These are phyloP conservation scores for Puccinia triticina DNA, from an alignment of 1,284 basidiomycete species.

Conservation along the genomic window DNA sequence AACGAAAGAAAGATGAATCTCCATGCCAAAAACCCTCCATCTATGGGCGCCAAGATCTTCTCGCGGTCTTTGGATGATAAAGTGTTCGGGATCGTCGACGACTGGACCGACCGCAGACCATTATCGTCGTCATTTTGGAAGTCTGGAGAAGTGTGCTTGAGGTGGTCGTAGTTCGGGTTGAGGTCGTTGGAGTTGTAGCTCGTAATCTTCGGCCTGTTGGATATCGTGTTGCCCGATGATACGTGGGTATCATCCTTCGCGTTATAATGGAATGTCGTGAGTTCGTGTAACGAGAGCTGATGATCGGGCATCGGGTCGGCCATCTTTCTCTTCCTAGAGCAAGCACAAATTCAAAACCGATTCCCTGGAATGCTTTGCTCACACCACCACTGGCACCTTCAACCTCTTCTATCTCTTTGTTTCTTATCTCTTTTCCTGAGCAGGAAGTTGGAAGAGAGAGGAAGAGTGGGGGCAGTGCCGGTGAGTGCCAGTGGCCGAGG, in stretches of 20 bases:
- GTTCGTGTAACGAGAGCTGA: background rate
- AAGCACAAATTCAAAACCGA: too few species aligned
- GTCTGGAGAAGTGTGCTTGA: background rate
- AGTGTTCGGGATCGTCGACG: too few species aligned
- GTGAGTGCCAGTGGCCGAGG: too few species aligned
- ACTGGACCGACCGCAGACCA: background rate
- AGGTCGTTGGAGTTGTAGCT: background rate
- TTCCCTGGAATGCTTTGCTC: too few species aligned
- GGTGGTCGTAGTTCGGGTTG: background rate
- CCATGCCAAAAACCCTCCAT: slow-evolving; percentile 40
- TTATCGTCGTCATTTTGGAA: background rate
- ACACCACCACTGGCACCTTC: too few species aligned
- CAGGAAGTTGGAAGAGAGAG: too few species aligned
- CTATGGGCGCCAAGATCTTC: background rate
- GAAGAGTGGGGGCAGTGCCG: too few species aligned
- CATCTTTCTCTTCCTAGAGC: background rate
- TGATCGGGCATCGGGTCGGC: background rate
- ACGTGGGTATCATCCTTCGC: background rate
- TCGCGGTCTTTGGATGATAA: slow-evolving; percentile 1
- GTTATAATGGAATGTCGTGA: background rate
- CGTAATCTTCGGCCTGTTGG: background rate
- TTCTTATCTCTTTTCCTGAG: too few species aligned
- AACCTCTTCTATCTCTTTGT: too few species aligned
- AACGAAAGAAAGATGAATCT: slow-evolving; percentile 35
- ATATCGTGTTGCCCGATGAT: background rate